phyloP scores from a whole-genome alignment of 75 land plant species.

The Cryptomeria japonica region DNA sequence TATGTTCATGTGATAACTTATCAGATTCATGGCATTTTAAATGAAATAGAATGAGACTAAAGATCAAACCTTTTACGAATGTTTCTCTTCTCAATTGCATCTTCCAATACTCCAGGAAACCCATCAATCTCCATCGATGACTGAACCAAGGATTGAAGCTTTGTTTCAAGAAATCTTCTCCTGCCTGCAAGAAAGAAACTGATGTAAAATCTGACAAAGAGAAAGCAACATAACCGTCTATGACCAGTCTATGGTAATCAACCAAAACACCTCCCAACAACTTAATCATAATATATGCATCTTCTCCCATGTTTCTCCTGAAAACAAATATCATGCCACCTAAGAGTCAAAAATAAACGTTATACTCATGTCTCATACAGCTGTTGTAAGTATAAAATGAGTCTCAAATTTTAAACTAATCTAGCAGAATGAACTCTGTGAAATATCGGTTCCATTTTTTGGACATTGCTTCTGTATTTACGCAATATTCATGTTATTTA shows the following conservation, averaged over 20 bases:
- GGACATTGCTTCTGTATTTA: neutral
- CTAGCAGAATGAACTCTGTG: neutral
- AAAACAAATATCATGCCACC: neutral
- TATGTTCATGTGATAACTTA: neutral
- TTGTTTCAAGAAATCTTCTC: conserved; percentile 67
- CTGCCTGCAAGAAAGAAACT: conserved; percentile 49
- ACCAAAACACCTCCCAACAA: neutral
- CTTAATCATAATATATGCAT: neutral
- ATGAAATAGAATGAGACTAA: neutral
- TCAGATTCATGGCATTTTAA: neutral
- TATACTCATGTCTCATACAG: neutral
- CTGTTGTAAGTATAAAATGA: neutral
- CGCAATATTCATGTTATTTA: neutral
- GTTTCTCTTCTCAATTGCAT: conserved; percentile 71
- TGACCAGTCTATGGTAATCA: neutral
- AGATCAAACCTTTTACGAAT: conserved; percentile 65
- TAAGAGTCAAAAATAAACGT: neutral
- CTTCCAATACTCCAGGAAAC: conserved; percentile 47
- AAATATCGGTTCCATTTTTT: neutral
- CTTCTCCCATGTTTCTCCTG: neutral
- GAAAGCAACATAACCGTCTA: neutral
- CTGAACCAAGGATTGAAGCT: conserved; percentile 59
- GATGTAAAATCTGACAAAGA: neutral
- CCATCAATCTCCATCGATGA: conserved; percentile 47
- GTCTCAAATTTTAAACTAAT: neutral